A percentile compares a stretch with the other conserved stretches of the same genome.
These are phyloP conservation scores for Penicillium argentinense DNA, from an alignment of 495 filamentous ascomycete species.

Conservation along the genomic window DNA sequence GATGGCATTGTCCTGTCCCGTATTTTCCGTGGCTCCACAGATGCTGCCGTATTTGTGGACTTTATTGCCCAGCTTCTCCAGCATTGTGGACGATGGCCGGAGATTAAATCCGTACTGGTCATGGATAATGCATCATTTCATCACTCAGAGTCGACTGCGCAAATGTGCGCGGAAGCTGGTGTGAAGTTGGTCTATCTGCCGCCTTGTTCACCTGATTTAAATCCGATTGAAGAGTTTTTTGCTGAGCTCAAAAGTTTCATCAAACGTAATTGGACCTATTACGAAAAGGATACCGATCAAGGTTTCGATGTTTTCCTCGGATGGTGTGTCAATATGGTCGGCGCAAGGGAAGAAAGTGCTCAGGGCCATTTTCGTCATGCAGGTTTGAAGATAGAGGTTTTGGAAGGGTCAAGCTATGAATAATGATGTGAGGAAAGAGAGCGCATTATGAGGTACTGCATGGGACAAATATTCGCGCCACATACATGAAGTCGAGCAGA, in stretches of 20 bases:
- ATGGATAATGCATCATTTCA: too few relatives aligned
- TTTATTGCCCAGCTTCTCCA: conserved; percentile 41
- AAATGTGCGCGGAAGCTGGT: conserved; percentile 34
- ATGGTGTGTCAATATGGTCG: conserved; percentile 25
- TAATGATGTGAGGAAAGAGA: too few relatives aligned
- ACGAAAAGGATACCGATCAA: conserved; percentile 35
- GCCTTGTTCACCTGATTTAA: conserved; percentile 25
- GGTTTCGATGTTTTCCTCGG: conserved; percentile 29
- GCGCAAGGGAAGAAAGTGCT: conserved; percentile 17
- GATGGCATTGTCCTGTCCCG: conserved; percentile 35
- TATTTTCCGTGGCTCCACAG: conserved; percentile 38
- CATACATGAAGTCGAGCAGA: too few relatives aligned
- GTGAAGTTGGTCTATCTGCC: conserved; percentile 36
- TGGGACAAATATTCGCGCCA: not conserved
- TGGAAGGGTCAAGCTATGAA: not conserved
- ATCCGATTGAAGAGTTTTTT: conserved; percentile 31
- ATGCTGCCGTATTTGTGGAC: conserved; percentile 38
- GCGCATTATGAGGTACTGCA: not conserved
- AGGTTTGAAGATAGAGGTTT: conserved; percentile 17
- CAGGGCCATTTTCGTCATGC: conserved; percentile 28
- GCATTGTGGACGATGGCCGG: conserved; percentile 35
- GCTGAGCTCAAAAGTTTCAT: conserved; percentile 28
- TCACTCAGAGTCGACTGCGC: conserved; percentile 25
- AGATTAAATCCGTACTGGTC: conserved; percentile 41
- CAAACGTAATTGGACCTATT: conserved; percentile 5